Base-by-base conservation (phyloP, 192 early-diverging fungal species). In the Mortierella antarctica region DNA sequence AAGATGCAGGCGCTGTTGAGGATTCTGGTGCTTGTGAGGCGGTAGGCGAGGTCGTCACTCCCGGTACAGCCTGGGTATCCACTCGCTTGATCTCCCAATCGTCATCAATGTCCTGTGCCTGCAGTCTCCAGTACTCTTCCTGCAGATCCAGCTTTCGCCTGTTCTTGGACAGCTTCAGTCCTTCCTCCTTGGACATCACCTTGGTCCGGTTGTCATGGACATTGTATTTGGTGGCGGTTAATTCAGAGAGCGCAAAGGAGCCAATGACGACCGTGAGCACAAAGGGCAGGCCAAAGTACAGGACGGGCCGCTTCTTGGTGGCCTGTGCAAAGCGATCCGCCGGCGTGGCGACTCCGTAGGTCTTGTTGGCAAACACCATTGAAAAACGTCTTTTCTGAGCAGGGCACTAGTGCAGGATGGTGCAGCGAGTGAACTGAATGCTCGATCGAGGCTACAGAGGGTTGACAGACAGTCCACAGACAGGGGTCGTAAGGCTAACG, bases 221-320 rank as follows among this genome's bases (percentile, higher is more conserved):
- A 75, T 96, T 93, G 67, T 92, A 94, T 71, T 91, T 89, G 45
- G 92, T 93, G 65, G 95, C 86, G 13, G 93, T 91, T 21, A 94
- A 78, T 40, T 91, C 87, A 39, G 90, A 83, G 45, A 96, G 84
- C 7, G 88, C 90, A 82, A 91, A 91, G 10, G 93, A 91, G 53
- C 90, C 93, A 42, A 81, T 90, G 17, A 95, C 85, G 18, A 95
- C 86, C 0, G 91, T 89, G 21, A 86, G 59, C 13, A 95, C 65
- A 40, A 94, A 91, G 39, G 93, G 92, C 8, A 94, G 70, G 2
- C 93, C 92, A 71, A 94, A 91, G 47, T 80, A 83, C 15, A 93
- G 68, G 56, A 94, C 89, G 14, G 92, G 93, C 13, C 67, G 50
- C 53, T 58, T 78, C 53, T 64, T 69, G 55, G 62, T 80, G 6